Base-by-base conservation (phyloP, 345 rosid species). In the Eucalyptus marginata region DNA sequence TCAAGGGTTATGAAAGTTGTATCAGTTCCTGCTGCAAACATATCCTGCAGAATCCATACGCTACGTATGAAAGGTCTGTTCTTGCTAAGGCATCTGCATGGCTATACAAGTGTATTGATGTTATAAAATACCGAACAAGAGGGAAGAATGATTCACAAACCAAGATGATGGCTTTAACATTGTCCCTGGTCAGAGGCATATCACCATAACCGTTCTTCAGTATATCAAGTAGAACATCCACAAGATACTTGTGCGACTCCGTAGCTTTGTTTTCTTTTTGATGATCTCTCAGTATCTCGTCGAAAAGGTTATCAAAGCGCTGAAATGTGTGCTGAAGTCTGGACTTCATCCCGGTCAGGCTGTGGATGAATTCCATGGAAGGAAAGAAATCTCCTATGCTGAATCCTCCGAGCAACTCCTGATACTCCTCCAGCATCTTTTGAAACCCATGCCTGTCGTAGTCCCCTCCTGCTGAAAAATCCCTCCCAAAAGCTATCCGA, bases 21-120 rank as follows among this genome's bases (percentile, higher is more conserved):
- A 85, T 93, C 94, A 9, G 93, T 93, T 86, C 94, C 93, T 43
- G 93, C 94, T 27, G 90, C 91, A 76, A 93, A 93, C 93, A 93
- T 90, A 87, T 93, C 93, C 94, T 93, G 91, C 62, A 89, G 89
- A 40, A 36, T 18, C 47, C 27, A 76, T 36, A 20, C n/a, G 52
- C 49, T 36, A 25, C 29, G 16, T 9, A 87, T 66, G 49, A 86
- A 27, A 27, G 50, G 81, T 25, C 22, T 6, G 25, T 29, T 29
- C 36, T 8, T 10, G 52, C 59, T 86, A 51, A 56, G n/a, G 87
- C 47, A 51, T n/a, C 27, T 49, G 59, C 59, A 4, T 51, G 56
- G 64, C 25, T 51, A 10, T 18, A 52, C 24, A 18, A 52, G 56
- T 52, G 24, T 52, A 52, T 52, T 18, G 2, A 18, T 52, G 24